Evolutionary conservation across 2,329 filamentous ascomycete species (phyloP).

Genomic region (Aspergillus brasiliensis): DNA sequence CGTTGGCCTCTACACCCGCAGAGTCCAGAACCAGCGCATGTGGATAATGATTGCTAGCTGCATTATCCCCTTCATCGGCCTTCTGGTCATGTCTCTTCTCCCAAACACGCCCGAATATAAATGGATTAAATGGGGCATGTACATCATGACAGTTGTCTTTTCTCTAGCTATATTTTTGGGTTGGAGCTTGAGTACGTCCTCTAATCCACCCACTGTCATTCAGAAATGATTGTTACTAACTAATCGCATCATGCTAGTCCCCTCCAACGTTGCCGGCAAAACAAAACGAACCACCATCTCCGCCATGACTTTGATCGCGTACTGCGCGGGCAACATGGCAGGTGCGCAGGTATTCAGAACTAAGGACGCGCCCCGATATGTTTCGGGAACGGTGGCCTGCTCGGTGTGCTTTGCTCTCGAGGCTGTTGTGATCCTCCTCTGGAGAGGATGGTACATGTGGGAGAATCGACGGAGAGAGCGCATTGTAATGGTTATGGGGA

Average conservation of each 20-base stretch:
- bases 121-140: slow-evolving; percentile 6
- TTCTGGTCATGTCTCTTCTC: neutral
- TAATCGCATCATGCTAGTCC: neutral
- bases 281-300: slow-evolving; percentile 1
- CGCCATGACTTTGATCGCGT: neutral
- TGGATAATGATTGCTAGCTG: neutral
- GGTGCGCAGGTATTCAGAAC: slow-evolving; percentile 1
- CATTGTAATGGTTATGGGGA: neutral
- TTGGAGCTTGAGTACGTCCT: neutral
- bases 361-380: neutral
- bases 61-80: neutral
- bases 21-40: neutral
- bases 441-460: neutral
- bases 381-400: neutral
- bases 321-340: slow-evolving; percentile 5
- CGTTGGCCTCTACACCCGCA: neutral
- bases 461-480: neutral
- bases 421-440: neutral
- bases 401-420: neutral
- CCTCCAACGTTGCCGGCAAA: slow-evolving; percentile 3
- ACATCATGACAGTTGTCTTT: neutral
- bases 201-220: too few species aligned
- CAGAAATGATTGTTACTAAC: too few species aligned
- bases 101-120: neutral
- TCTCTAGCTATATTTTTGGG: neutral